Evolutionary conservation across 805 yeast species (phyloP).

Genomic region (Sugiyamaella lignohabitans): DNA sequence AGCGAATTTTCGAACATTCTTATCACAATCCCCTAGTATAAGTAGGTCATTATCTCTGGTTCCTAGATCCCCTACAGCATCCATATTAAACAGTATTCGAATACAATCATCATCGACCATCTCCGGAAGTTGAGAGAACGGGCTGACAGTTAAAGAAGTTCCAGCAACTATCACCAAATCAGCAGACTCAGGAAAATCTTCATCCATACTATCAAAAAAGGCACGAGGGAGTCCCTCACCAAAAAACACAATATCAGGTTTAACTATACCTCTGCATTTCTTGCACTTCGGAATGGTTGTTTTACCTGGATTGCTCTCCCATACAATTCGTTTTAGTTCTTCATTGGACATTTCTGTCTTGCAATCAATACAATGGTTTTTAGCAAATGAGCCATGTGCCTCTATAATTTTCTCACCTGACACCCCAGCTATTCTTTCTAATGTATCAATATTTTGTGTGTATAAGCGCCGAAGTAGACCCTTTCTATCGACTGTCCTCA

Average conservation of each 20-base stretch:
- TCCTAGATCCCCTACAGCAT: slow-evolving; percentile 61
- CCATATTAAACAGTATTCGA: slow-evolving; percentile 69
- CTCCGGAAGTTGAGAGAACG: slow-evolving; percentile 78
- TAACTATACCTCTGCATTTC: slow-evolving; percentile 66
- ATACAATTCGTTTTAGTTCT: slow-evolving; percentile 32
- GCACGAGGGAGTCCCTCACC: slow-evolving; percentile 76
- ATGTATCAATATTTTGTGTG: slow-evolving; percentile 90
- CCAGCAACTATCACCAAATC: slow-evolving; percentile 87
- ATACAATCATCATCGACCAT: slow-evolving; percentile 45
- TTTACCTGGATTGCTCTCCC: slow-evolving; percentile 13
- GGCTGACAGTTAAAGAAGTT: slow-evolving; percentile 81
- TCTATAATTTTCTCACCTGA: slow-evolving; percentile 60
- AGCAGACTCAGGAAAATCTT: slow-evolving; percentile 42
- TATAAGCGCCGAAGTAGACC: slow-evolving; percentile 61
- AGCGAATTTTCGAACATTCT: slow-evolving; percentile 49
- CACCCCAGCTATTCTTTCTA: slow-evolving; percentile 82
- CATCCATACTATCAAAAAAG: slow-evolving; percentile 66
- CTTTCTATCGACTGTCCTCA: slow-evolving; percentile 61
- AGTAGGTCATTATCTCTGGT: slow-evolving; percentile 58
- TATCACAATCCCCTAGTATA: slow-evolving; percentile 58
- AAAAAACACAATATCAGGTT: slow-evolving; percentile 91
- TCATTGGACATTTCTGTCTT: slow-evolving; percentile 40
- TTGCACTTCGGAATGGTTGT: slow-evolving; percentile 4
- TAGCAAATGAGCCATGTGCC: slow-evolving; percentile 93
- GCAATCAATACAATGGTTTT: slow-evolving; percentile 79